phyloP scores from a whole-genome alignment of 2,329 filamentous ascomycete genomes.

The Colletotrichum somersetense region DNA sequence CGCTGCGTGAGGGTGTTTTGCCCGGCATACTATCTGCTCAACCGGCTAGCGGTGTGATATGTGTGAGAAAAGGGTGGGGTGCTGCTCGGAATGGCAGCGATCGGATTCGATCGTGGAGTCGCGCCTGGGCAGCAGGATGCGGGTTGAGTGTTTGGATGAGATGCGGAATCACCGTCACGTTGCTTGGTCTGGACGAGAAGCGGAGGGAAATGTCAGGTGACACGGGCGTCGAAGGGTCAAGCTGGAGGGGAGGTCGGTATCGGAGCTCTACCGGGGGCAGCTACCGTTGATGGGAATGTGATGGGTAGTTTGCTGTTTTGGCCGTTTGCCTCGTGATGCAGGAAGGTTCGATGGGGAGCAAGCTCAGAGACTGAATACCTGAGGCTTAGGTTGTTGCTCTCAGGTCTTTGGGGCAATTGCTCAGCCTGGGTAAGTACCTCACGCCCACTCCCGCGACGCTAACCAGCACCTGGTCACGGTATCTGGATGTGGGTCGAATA shows the following conservation, averaged over 20 bases:
- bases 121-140: constrained; percentile 27
- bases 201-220: constrained; percentile 25
- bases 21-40: constrained; percentile 72
- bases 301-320: constrained; percentile 29
- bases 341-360: constrained; percentile 47
- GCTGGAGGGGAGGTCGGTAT: constrained; percentile 1
- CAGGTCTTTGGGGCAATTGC: constrained; percentile 24
- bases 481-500: constrained; percentile 13
- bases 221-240: not conserved
- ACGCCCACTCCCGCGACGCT: constrained; percentile 9
- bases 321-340: constrained; percentile 46
- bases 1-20: constrained; percentile 79
- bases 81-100: constrained; percentile 40
- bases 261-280: constrained; percentile 28
- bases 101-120: constrained; percentile 22
- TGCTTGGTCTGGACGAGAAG: constrained; percentile 8
- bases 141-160: constrained; percentile 30
- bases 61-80: constrained; percentile 27
- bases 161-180: constrained; percentile 22
- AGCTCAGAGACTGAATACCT: constrained; percentile 48
- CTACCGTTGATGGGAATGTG: constrained; percentile 26
- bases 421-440: constrained; percentile 8
- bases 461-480: constrained; percentile 27
- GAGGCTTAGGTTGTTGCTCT: constrained; percentile 37
- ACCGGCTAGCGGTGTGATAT: constrained; percentile 28